Conservation (phyloP, 352 stramenopile genomes). For the Paralagenidium karlingii region DNA sequence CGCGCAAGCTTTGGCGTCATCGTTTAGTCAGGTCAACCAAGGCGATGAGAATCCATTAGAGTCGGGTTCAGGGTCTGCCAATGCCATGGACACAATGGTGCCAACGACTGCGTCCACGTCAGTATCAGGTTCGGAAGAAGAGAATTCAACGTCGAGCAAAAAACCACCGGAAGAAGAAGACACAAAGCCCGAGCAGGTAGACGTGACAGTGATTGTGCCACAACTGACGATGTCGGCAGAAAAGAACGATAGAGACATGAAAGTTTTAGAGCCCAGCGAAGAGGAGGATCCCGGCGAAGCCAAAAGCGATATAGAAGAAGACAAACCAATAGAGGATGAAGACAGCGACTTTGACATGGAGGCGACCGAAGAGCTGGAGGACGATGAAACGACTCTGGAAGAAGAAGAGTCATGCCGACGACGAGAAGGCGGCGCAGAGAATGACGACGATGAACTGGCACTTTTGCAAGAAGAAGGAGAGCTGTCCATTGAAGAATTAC, state of each 20-base stretch:
- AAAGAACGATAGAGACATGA: too few relatives aligned
- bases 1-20: conserved; percentile 63
- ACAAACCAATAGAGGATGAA: conserved; percentile 3
- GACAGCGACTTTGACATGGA: conserved; percentile 9
- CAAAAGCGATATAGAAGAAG: conserved; percentile 6
- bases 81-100: neutral
- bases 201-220: too few relatives aligned
- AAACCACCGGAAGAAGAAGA: conserved; percentile 8
- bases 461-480: conserved; percentile 60
- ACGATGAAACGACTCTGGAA: conserved; percentile 31
- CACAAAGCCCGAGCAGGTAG: too few relatives aligned
- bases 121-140: conserved; percentile 4
- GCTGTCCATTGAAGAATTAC: conserved; percentile 71
- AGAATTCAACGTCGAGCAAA: neutral
- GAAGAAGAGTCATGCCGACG: too few relatives aligned
- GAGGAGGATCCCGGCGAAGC: conserved; percentile 8
- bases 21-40: conserved; percentile 21
- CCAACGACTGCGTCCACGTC: neutral
- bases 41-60: too few relatives aligned
- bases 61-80: neutral
- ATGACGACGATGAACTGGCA: conserved; percentile 37
- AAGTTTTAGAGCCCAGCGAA: too few relatives aligned
- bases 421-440: too few relatives aligned
- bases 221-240: too few relatives aligned
- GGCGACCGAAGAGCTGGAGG: conserved; percentile 23